Base-by-base conservation (phyloP, 1,284 basidiomycete species). In the Coniferiporia sulphurascens region DNA sequence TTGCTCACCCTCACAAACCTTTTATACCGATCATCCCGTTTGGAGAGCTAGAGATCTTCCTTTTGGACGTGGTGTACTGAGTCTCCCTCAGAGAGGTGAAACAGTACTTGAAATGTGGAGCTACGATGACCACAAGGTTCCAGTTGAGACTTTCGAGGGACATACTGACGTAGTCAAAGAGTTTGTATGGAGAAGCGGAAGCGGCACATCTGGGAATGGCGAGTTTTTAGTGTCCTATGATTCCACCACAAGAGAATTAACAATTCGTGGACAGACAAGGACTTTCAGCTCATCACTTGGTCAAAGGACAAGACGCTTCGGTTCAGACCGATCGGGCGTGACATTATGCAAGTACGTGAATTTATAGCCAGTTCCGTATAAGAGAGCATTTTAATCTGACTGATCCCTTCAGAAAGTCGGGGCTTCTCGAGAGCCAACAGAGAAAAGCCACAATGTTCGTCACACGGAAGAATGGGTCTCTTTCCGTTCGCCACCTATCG, bases 231-330 rank as follows among this genome's bases (percentile, higher is more conserved):
- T 10, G 32, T 19, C 13, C 10, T 17, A 17, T 35, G 35, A 51
- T 21, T 4, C 13, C 21, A 65, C 2, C 62, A 38, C 52, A 65
- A 60, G 64, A 46, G 12, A 21, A 27, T 27, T 27, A 27, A 27
- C 5, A 27, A 27, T 27, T 27, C 2, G 2, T 27, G 27, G 5
- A 27, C 5, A 59, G 82, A 84, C 69, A 80, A 85, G 8, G 86
- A 91, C 60, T 95, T 94, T 71, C 95, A 97, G 70, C 80, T 99
- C 2, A 92, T 99, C 53, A 98, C 95, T 0, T 98, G 95, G 96
- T 93, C 92, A 1, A 96, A 95, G 71, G 97, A 98, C 69, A 84
- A 93, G 48, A 96, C 91, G 0, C 75, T 99, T 38, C 78, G 93
- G 8, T 90, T 98, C 65, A 98, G 95, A 93, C 95, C 95, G 0